Base-by-base conservation (phyloP, 306 rosid genomes). In the Vigna reflexopilosa region DNA sequence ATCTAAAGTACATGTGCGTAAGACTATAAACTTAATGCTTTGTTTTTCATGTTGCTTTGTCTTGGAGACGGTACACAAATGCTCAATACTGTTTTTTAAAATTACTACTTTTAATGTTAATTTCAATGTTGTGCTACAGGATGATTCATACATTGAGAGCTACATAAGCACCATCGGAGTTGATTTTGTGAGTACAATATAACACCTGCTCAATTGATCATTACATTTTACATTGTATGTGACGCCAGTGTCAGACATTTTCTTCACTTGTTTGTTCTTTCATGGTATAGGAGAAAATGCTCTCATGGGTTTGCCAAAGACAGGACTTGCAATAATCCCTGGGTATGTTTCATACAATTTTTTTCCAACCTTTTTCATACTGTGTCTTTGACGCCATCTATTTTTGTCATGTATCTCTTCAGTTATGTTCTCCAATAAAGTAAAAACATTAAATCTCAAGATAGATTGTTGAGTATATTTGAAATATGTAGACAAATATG, bases 271-370 rank as follows among this genome's bases (percentile, higher is more conserved):
- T 61, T 77, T 67, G 71, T 67, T 64, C 70, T 69, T 61, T 79
- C 75, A 74, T 75, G 83, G 68, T 61, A 40, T 79, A 95, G 98
- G 97, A 48, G 90, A 91, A 85, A 90, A 86, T 69, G 93, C 96
- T 52, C 55, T 87, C 71, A 67, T 95, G 86, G 93, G 90, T 81
- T 85, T 95, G 87, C 98, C 98, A 67, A 98, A 95, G 91, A 92
- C 97, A 57, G 96, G 96, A 88, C 97, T 90, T 11, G 98, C 98
- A 73, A 92, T 93, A 82, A 93, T 95, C 84, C 98, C 99, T 64
- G 97, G 96, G 99, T 95, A 82, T 50, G 89, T 70, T 70, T 67
- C 67, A 19, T 59, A 24, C 81, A 77, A 75, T 71, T 70, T 80
- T 55, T 67, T 40, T 55, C 3, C 28, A 26, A 38, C 67, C 40